These are phyloP conservation scores for Pisolithus tinctorius DNA, from an alignment of 768 basidiomycete species.

Conservation along the genomic window DNA sequence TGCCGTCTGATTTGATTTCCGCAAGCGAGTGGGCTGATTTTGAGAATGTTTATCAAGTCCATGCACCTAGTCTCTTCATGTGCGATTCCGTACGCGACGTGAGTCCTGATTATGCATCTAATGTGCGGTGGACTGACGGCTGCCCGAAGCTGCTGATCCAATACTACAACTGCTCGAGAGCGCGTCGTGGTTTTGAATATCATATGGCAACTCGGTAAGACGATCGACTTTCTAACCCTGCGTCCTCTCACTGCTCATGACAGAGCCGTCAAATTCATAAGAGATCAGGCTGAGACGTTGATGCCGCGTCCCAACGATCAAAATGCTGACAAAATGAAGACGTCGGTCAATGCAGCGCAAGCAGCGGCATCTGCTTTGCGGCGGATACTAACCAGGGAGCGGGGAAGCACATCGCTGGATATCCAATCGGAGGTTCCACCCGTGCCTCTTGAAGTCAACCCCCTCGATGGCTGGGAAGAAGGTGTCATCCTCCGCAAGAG, in stretches of 20 bases:
- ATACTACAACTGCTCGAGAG: constrained; percentile 80
- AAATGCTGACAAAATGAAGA: constrained; percentile 20
- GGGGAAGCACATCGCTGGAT: constrained; percentile 37
- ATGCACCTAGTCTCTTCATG: constrained; percentile 77
- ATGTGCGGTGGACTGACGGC: not conserved
- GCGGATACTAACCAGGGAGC: constrained; percentile 55
- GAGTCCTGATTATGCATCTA: constrained; percentile 19
- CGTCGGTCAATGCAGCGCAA: constrained; percentile 44
- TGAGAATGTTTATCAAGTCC: constrained; percentile 87
- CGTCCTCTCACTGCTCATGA: constrained; percentile 1
- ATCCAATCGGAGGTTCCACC: constrained; percentile 26
- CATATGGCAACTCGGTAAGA: constrained; percentile 79
- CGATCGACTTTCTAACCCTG: constrained; percentile 1
- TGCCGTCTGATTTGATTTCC: constrained; percentile 62
- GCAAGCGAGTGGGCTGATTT: constrained; percentile 74
- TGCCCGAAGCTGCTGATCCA: constrained; percentile 67
- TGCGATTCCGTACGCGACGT: constrained; percentile 77
- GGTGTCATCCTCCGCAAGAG: constrained; percentile 63
- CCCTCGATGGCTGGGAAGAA: constrained; percentile 66
- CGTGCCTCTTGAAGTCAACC: constrained; percentile 38
- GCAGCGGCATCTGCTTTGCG: constrained; percentile 62
- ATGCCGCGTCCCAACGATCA: constrained; percentile 9
- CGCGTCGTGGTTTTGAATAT: constrained; percentile 76
- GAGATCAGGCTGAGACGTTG: constrained; percentile 63
- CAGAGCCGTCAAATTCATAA: constrained; percentile 82